These are phyloP conservation scores for Podospora australis DNA, from an alignment of 495 filamentous ascomycete genomes.

Conservation along the genomic window DNA sequence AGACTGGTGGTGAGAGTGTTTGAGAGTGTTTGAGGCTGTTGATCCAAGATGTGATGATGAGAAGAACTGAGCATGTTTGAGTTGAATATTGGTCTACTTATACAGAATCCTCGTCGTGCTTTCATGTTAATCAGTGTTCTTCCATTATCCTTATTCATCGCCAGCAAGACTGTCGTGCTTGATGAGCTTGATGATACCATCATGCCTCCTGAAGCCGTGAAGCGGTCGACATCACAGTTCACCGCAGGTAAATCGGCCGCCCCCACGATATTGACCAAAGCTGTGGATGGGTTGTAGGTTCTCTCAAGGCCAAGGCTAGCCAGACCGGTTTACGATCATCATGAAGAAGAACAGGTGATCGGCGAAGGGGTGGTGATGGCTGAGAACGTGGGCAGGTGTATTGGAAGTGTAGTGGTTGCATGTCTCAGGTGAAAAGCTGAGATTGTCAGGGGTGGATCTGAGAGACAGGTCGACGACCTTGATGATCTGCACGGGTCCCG, in stretches of 20 bases:
- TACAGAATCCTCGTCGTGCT: neutral
- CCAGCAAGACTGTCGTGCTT: constrained; percentile 14
- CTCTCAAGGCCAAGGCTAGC: neutral
- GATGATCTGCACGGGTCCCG: neutral
- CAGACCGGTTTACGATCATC: neutral
- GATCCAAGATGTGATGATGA: constrained; percentile 4
- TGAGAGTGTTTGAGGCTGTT: neutral
- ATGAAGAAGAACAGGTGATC: neutral
- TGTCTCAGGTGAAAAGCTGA: neutral
- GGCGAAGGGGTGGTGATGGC: neutral
- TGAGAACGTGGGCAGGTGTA: constrained; percentile 4
- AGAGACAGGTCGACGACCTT: neutral
- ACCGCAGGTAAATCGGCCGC: neutral
- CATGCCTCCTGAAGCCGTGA: neutral
- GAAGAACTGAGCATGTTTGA: constrained; percentile 8
- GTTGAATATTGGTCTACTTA: constrained; percentile 11
- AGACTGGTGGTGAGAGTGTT: neutral
- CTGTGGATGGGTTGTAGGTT: neutral
- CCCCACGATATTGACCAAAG: constrained; percentile 5
- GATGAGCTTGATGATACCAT: constrained; percentile 17
- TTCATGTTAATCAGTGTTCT: neutral
- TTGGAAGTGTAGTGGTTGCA: constrained; percentile 3
- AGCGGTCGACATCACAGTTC: neutral
- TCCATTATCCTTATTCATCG: neutral
- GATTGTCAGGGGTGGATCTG: constrained; percentile 3